Base-by-base conservation (phyloP, 176 grass and related monocot genomes). In the Oryza glumipatula region DNA sequence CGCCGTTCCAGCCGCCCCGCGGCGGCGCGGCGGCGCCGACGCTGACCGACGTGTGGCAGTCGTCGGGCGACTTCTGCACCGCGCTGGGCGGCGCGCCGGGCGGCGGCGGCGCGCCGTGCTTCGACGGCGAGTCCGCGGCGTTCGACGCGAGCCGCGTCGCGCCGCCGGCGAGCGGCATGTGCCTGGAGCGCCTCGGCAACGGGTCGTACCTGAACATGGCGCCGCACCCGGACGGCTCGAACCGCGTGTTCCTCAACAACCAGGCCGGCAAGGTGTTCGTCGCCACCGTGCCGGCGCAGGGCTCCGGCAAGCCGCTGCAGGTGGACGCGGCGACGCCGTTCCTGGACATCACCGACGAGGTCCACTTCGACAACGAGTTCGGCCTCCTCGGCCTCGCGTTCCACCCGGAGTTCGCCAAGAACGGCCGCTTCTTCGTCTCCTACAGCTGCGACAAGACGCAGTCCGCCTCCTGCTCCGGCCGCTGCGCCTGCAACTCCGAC, bases 401-500 rank as follows among this genome's bases (percentile, higher is more conserved):
- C 87, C 96, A 98, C 84, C 93, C 91, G 41, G 87, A 81, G 21
- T 98, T 92, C 71, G 82, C 65, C 3, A n/a, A 36, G 9, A 98
- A 98, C 68, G 93, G 96, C 1, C 82, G 93, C 4, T 98, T 98
- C 73, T 98, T 98, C 68, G 91, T 98, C 48, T 98, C 96, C 39
- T 98, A 98, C 78, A 95, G 89, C 87, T 98, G 96, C 60, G 96
- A 98, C 67, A 93, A 89, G 83, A 80, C 80, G 65, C 72, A 86
- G 63, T 93, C 91, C 35, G 64, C 89, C 0, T 72, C 92, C 1
- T 98, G 96, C 84, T 72, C 90, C 1, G 96, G 96, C 13, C 90
- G 94, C 19, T 98, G 96, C 76, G 92, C 93, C 3, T 98, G 96
- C 80, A 98, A 98, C 89, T 86, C 93, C 45, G 96, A 95, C 68